A percentile compares a stretch with the other conserved stretches of the same genome.
Evolutionary conservation across 345 rosid species (phyloP).

Genomic region (Rhodomyrtus tomentosa): DNA sequence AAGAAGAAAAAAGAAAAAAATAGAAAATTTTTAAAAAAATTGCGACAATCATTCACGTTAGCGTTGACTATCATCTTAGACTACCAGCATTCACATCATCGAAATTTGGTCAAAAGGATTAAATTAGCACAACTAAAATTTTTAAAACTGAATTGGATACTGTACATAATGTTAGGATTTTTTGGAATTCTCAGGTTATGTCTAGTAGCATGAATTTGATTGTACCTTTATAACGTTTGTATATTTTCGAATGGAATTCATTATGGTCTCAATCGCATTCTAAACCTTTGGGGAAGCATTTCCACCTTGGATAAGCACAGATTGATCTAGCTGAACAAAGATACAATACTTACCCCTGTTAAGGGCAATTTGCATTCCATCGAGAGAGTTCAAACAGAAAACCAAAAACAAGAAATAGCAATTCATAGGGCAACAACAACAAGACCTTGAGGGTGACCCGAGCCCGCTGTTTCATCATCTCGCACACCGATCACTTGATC

Average conservation of each 20-base stretch:
- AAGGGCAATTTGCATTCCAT: not conserved
- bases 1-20: too few relatives aligned
- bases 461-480: not conserved
- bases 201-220: not conserved
- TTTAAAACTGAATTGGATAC: not conserved
- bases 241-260: not conserved
- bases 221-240: not conserved
- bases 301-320: not conserved
- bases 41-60: too few relatives aligned
- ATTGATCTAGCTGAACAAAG: not conserved
- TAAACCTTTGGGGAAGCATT: not conserved
- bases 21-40: too few relatives aligned
- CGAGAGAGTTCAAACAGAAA: not conserved
- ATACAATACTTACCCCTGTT: not conserved
- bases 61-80: too few relatives aligned
- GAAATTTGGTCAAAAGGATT: rapidly evolving
- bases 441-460: not conserved
- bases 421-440: not conserved
- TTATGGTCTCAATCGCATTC: not conserved
- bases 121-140: not conserved
- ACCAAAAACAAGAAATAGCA: not conserved
- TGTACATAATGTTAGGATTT: not conserved
- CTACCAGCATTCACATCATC: not conserved
- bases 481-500: not conserved
- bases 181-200: rapidly evolving